A percentile compares a stretch with the other conserved stretches of the same genome.
These are phyloP conservation scores for Pythium phragmiticola DNA, from an alignment of 352 stramenopile genomes.

Conservation along the genomic window DNA sequence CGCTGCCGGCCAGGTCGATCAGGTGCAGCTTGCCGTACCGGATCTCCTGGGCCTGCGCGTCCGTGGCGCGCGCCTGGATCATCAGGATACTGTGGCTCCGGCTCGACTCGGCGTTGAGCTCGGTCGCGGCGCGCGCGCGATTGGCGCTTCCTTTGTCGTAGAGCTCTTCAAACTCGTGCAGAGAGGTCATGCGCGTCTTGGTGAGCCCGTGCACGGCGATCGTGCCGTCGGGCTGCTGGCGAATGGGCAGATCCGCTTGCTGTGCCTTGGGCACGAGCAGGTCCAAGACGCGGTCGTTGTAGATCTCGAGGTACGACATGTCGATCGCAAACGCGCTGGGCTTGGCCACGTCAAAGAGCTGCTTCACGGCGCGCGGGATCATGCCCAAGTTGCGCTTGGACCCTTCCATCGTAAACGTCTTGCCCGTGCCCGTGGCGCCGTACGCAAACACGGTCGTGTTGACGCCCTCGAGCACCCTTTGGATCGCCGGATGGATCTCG, in stretches of 20 bases:
- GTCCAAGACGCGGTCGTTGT: conserved; percentile 87
- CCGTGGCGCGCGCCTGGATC: conserved; percentile 35
- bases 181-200: conserved; percentile 27
- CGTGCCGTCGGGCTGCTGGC: conserved; percentile 36
- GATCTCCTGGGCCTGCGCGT: conserved; percentile 14
- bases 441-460: conserved; percentile 62
- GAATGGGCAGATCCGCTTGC: conserved; percentile 34
- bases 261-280: conserved; percentile 43
- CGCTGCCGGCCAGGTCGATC: conserved; percentile 43
- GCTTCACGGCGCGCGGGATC: conserved; percentile 42
- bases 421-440: conserved; percentile 55
- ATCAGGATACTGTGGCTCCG: conserved; percentile 84
- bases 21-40: conserved; percentile 39
- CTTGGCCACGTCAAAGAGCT: conserved; percentile 39
- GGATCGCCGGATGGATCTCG: conserved; percentile 40
- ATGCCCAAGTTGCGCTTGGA: conserved; percentile 49
- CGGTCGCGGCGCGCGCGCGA: conserved; percentile 39
- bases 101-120: conserved; percentile 68
- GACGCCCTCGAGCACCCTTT: conserved; percentile 38
- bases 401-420: conserved; percentile 72
- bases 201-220: conserved; percentile 38
- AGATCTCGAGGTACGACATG: conserved; percentile 84
- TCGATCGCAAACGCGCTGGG: conserved; percentile 34
- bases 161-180: conserved; percentile 36
- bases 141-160: conserved; percentile 28